Conservation (phyloP, 768 basidiomycete species). For the Boletus fagicola region DNA sequence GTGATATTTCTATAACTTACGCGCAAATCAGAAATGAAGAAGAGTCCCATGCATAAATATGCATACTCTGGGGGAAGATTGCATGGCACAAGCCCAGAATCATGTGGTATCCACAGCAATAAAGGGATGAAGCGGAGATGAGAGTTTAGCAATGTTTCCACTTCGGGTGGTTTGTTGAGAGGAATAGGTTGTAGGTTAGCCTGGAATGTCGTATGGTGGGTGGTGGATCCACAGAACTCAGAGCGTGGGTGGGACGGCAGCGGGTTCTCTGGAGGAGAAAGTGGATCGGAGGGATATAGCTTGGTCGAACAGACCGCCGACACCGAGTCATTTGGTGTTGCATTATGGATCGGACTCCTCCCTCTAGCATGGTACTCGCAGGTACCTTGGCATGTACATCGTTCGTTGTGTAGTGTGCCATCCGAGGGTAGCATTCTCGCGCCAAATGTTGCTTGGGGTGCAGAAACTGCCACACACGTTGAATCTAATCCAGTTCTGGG, state of each 20-base stretch:
- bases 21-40: conserved; percentile 40
- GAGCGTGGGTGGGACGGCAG: neutral
- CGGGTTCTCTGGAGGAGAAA: neutral
- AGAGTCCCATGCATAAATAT: conserved; percentile 48
- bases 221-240: neutral
- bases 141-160: conserved; percentile 42
- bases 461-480: neutral
- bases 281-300: neutral
- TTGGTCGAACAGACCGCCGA: neutral
- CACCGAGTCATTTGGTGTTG: neutral
- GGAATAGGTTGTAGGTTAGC: conserved; percentile 15
- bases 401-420: neutral
- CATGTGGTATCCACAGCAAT: conserved; percentile 38
- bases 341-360: neutral
- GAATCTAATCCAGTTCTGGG: neutral
- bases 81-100: conserved; percentile 27
- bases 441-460: neutral
- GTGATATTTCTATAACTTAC: conserved; percentile 26
- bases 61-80: conserved; percentile 37
- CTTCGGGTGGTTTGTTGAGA: conserved; percentile 39
- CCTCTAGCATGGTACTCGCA: neutral
- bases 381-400: neutral
- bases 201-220: neutral
- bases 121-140: conserved; percentile 40
- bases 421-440: neutral